Conservation (phyloP, 2,329 filamentous ascomycete genomes). For the Fusarium aywerte region DNA sequence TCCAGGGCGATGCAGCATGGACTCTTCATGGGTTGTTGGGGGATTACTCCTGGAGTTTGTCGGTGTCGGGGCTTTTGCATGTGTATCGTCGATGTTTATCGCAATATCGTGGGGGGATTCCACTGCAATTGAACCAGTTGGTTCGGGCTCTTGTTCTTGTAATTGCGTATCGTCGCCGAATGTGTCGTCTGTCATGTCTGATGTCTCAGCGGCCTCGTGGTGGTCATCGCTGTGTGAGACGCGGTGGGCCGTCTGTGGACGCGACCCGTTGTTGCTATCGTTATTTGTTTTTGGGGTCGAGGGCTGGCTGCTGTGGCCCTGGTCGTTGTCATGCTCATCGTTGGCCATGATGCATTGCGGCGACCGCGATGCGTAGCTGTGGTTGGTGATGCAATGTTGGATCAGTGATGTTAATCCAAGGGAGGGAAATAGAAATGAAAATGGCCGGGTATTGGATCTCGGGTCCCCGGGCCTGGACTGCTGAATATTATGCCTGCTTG, state of each 20-base stretch:
- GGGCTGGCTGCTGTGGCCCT: conserved; percentile 26
- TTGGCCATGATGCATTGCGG: conserved; percentile 53
- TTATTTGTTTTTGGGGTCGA: conserved; percentile 31
- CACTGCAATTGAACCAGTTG: conserved; percentile 22
- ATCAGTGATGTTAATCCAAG: conserved; percentile 1
- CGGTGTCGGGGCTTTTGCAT: conserved; percentile 16
- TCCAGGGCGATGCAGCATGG: conserved; percentile 32
- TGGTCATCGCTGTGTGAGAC: conserved; percentile 33
- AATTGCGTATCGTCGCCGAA: conserved; percentile 24
- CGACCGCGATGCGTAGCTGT: conserved; percentile 24
- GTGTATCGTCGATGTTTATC: conserved; percentile 30
- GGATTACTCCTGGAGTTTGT: conserved; percentile 6
- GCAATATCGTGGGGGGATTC: conserved; percentile 29
- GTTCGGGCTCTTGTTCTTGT: background rate
- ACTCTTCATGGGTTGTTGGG: conserved; percentile 30
- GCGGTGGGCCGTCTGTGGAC: conserved; percentile 44
- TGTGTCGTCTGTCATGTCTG: conserved; percentile 30
- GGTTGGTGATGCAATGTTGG: conserved; percentile 18
- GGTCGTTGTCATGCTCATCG: conserved; percentile 46
- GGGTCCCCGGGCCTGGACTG: conserved; percentile 1
- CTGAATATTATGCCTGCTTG: conserved; percentile 24
- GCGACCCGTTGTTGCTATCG: conserved; percentile 27
- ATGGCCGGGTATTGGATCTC: conserved; percentile 30
- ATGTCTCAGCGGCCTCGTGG: conserved; percentile 30
- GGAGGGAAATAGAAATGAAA: conserved; percentile 21